These are phyloP conservation scores for Fusarium brevicatenulatum DNA, from an alignment of 2,329 filamentous ascomycete species.

Conservation along the genomic window DNA sequence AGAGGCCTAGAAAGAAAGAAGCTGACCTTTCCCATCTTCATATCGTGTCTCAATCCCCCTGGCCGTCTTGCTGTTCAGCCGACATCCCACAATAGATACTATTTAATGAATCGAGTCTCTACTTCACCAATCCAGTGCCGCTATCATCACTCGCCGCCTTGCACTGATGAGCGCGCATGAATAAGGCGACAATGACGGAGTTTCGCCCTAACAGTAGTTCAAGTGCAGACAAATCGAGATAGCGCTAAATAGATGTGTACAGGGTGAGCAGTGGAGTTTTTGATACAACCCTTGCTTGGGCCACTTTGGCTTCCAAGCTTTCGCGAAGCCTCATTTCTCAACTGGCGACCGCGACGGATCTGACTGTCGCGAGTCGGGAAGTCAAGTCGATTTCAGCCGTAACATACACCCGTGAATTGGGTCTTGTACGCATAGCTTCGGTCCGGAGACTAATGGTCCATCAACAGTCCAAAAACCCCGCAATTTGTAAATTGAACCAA, in stretches of 20 bases:
- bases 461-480: too few relatives aligned
- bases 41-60: fast-evolving
- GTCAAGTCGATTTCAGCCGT: too few relatives aligned
- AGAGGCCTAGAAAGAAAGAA: neutral
- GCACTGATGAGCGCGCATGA: neutral
- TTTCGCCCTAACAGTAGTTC: neutral
- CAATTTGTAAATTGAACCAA: too few relatives aligned
- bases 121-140: neutral
- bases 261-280: neutral
- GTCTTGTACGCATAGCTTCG: too few relatives aligned
- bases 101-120: neutral
- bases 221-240: neutral
- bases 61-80: neutral
- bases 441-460: too few relatives aligned
- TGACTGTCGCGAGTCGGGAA: fast-evolving
- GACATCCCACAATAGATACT: neutral
- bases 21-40: neutral
- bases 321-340: neutral
- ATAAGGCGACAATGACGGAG: neutral
- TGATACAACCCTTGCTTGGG: too few relatives aligned
- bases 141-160: neutral
- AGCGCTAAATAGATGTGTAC: neutral
- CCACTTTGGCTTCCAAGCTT: too few relatives aligned
- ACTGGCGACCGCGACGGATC: neutral
- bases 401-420: fast-evolving